Conservation (phyloP, 148 eudicot genomes). For the Vaccinium darrowii region DNA sequence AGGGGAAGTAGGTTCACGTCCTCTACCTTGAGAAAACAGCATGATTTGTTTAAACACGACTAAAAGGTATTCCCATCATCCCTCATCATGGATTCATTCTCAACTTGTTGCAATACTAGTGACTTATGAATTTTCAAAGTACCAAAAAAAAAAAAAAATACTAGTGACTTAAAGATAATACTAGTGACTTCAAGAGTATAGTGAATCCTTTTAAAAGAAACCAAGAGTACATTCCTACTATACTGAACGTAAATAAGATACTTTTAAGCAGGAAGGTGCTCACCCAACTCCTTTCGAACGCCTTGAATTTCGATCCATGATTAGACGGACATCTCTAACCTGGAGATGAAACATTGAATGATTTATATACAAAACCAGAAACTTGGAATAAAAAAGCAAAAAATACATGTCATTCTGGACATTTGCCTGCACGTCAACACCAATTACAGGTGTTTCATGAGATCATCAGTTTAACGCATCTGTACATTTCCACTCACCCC, state of each 20-base stretch:
- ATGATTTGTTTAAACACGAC: conserved; percentile 55
- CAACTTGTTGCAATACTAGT: conserved; percentile 58
- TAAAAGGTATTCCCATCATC: conserved; percentile 58
- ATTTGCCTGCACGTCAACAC: conserved; percentile 12
- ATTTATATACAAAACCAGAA: not conserved
- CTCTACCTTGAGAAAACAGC: conserved; percentile 61
- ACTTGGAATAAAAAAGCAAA: not conserved
- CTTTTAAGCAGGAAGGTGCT: conserved; percentile 26
- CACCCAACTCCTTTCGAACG: conserved; percentile 99
- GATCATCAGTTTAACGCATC: conserved; percentile 20
- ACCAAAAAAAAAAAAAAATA: no score
- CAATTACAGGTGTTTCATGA: conserved; percentile 9
- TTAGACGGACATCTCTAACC: conserved; percentile 95
- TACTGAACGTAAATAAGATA: conserved; percentile 13
- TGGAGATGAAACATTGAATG: conserved; percentile 23
- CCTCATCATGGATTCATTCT: conserved; percentile 61
- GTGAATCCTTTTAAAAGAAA: conserved; percentile 36
- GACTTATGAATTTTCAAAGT: conserved; percentile 14
- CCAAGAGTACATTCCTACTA: conserved; percentile 22
- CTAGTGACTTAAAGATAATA: no score
- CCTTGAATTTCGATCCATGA: conserved; percentile 94
- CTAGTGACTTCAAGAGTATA: conserved; percentile 25
- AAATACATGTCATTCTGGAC: conserved; percentile 10
- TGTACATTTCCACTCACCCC: conserved; percentile 28
- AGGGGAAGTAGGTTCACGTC: conserved; percentile 37